phyloP scores from a whole-genome alignment of 2,329 filamentous ascomycete species.

The Dactylella cylindrospora region DNA sequence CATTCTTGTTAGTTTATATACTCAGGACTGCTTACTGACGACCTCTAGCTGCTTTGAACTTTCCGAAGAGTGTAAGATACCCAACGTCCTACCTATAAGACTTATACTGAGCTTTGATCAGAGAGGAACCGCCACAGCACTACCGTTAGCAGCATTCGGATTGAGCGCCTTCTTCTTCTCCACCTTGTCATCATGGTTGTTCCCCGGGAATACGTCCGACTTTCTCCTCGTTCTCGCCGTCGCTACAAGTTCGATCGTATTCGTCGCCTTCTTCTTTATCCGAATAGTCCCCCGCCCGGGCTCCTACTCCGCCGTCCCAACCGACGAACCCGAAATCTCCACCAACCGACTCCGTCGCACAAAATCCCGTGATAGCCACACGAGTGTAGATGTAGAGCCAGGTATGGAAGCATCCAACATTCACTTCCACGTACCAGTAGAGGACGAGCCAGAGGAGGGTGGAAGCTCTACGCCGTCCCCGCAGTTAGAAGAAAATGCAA shows the following conservation, averaged over 20 bases:
- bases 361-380: slow-evolving; percentile 55
- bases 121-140: slow-evolving; percentile 88
- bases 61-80: slow-evolving; percentile 45
- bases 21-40: slow-evolving; percentile 13
- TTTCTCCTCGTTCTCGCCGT: slow-evolving; percentile 78
- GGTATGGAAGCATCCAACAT: slow-evolving; percentile 59
- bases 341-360: slow-evolving; percentile 56
- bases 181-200: slow-evolving; percentile 70
- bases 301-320: slow-evolving; percentile 62
- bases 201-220: slow-evolving; percentile 77
- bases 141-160: slow-evolving; percentile 88
- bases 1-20: neutral
- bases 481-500: too few species aligned
- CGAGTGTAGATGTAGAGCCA: slow-evolving; percentile 58
- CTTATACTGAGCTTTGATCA: slow-evolving; percentile 69
- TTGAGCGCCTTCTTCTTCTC: slow-evolving; percentile 97
- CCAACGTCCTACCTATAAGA: slow-evolving; percentile 64
- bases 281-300: slow-evolving; percentile 66
- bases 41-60: slow-evolving; percentile 48
- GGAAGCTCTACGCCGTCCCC: slow-evolving; percentile 19
- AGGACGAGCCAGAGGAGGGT: slow-evolving; percentile 31
- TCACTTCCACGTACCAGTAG: slow-evolving; percentile 27
- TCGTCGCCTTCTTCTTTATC: slow-evolving; percentile 81
- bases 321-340: slow-evolving; percentile 53
- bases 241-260: slow-evolving; percentile 74